Evolutionary conservation across 306 rosid genomes (phyloP).

Genomic region (Acacia confusa): DNA sequence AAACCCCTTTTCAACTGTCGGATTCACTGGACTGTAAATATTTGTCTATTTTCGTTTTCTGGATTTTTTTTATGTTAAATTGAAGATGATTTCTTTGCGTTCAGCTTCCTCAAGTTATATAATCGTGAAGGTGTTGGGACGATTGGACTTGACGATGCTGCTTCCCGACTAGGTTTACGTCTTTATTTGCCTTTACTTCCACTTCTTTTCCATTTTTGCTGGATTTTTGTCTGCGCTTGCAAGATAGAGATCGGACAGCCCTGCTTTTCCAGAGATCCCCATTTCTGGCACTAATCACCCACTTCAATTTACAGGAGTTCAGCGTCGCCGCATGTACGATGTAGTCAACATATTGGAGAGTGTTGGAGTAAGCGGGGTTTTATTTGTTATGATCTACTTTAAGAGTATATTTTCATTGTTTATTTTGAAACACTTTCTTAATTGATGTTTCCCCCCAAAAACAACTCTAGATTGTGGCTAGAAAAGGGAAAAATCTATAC

Average conservation of each 20-base stretch:
- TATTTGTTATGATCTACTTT: neutral
- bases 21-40: neutral
- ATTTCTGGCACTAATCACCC: neutral
- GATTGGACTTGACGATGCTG: conserved; percentile 49
- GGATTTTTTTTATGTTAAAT: neutral
- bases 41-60: neutral
- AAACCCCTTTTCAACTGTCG: neutral
- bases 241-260: neutral
- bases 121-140: conserved; percentile 35
- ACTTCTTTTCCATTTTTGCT: neutral
- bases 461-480: conserved; percentile 38
- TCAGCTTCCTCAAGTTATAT: conserved; percentile 46
- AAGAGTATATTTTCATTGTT: neutral
- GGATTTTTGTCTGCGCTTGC: neutral
- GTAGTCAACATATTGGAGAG: conserved; percentile 56
- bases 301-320: conserved; percentile 41
- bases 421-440: neutral
- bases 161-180: conserved; percentile 35
- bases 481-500: conserved; percentile 46
- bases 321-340: conserved; percentile 56
- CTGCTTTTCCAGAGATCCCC: neutral
- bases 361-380: conserved; percentile 36
- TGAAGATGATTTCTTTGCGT: neutral
- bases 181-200: neutral
- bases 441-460: neutral